Conservation (phyloP, 192 early-diverging fungal species). For the Podochytrium sp. region DNA sequence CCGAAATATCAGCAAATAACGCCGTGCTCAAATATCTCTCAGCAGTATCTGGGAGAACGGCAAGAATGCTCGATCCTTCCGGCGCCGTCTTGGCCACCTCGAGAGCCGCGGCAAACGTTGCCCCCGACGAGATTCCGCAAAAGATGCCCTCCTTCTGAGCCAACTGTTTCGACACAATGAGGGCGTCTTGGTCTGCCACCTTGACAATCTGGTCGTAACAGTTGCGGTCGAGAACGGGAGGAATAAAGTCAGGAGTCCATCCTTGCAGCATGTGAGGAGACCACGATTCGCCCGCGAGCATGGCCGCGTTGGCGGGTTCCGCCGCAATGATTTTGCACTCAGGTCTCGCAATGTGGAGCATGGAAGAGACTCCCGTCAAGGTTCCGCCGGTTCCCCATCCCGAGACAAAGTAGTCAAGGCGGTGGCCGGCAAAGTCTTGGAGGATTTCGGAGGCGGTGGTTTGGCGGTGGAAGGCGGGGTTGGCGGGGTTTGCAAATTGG, state of each 20-base stretch:
- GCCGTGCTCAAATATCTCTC: conserved; percentile 41
- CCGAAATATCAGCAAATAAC: conserved; percentile 41
- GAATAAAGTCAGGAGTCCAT: conserved; percentile 42
- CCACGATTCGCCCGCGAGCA: conserved; percentile 23
- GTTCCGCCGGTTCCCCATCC: conserved; percentile 41
- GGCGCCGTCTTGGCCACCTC: conserved; percentile 33
- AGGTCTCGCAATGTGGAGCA: conserved; percentile 25
- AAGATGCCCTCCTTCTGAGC: conserved; percentile 45
- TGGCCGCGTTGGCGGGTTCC: conserved; percentile 32
- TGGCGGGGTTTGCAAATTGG: conserved; percentile 44
- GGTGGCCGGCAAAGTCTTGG: conserved; percentile 35
- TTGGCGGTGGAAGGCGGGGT: conserved; percentile 45
- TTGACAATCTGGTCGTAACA: conserved; percentile 29
- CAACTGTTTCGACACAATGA: conserved; percentile 29
- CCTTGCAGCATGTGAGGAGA: conserved; percentile 37
- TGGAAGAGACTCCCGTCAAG: conserved; percentile 27
- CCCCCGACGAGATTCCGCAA: conserved; percentile 34
- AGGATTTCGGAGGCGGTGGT: conserved; percentile 44
- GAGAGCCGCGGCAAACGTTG: conserved; percentile 34
- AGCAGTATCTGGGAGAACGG: conserved; percentile 41
- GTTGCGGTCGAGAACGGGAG: conserved; percentile 33
- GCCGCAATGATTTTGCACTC: conserved; percentile 31
- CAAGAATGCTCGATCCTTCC: conserved; percentile 27
- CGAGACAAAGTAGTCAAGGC: conserved; percentile 40
- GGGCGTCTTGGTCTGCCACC: conserved; percentile 36